These are phyloP conservation scores for Volvox carteri DNA, from an alignment of 163 green algal species.

Conservation along the genomic window DNA sequence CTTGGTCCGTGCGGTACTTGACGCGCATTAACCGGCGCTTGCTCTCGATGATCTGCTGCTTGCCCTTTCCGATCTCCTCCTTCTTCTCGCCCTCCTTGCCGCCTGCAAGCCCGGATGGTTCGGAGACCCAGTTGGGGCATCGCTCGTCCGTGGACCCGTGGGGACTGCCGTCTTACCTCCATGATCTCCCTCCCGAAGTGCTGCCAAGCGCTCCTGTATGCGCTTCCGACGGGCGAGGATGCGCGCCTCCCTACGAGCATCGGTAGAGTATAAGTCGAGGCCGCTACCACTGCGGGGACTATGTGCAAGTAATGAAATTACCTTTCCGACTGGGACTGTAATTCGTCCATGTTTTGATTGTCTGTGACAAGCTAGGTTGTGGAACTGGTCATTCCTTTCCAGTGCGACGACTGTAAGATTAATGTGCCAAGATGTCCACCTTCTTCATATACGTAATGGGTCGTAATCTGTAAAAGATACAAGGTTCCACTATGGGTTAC, in stretches of 20 bases:
- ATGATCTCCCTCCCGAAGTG: constrained; percentile 67
- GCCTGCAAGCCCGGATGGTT: constrained; percentile 21
- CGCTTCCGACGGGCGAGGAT: constrained; percentile 73
- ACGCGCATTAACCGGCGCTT: constrained; percentile 68
- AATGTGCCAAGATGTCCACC: background rate
- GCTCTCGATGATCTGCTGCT: constrained; percentile 77
- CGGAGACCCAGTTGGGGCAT: background rate
- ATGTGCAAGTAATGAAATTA: background rate
- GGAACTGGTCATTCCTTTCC: background rate
- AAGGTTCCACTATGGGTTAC: background rate
- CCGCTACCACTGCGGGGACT: background rate
- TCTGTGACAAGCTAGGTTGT: background rate
- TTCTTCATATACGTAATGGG: background rate
- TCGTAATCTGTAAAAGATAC: background rate
- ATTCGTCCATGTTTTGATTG: constrained; percentile 21
- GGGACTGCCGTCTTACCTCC: constrained; percentile 51
- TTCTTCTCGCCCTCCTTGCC: constrained; percentile 72
- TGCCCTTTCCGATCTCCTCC: constrained; percentile 72
- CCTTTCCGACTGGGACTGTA: constrained; percentile 47
- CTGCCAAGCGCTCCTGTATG: constrained; percentile 76
- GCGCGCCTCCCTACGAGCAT: constrained; percentile 60
- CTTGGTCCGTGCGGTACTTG: constrained; percentile 69
- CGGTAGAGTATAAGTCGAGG: background rate
- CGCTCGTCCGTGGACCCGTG: too few species aligned
- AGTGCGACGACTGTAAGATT: too few species aligned